Evolutionary conservation across 1,139 yeast species (phyloP), one percentile per base, ranked within the genome.

Genomic region (Pichia kudriavzevii): DNA sequence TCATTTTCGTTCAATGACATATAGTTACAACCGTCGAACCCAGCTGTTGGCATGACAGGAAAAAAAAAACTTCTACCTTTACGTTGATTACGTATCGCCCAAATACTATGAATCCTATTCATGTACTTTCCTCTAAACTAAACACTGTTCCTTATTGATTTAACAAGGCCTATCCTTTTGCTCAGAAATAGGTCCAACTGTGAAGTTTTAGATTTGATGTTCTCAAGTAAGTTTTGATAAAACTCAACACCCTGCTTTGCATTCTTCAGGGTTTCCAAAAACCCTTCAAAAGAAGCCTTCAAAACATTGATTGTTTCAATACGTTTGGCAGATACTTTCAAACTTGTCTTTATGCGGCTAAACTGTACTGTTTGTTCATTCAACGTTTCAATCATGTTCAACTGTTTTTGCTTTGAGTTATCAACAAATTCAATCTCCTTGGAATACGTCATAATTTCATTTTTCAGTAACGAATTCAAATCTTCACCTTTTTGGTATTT

Each of bases 201-300:
- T 7, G 57, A 56, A 16, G 69, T 56, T 12, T 79, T 61, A 23
- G 63, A 61, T 2, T 75, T 67, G 12, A 53, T 28, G 40, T 74
- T 73, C 2, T 58, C 60, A 21, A 72, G 60, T 41, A 84, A 72
- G 37, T 77, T 80, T 33, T 66, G 66, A 58, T 87, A 87, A 53
- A 85, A 87, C 38, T 67, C 67, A 0, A 73, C 52, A 0, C 94
- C 96, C 47, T 81, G 83, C 26, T 69, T 69, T 26, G 85, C 55
- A 48, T 83, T 81, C 13, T 67, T 60, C 15, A 69, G 55, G 7
- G 84, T 61, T 46, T 78, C 85, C 28, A 64, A 54, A 48, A 66
- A 82, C 40, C 71, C 68, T 21, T 65, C 56, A 47, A 67, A 75
- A 0, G 72, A 75, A 3, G 61, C 56, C 39, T 79, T 83, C 19